A percentile compares a stretch with the other conserved stretches of the same genome.
phyloP scores from a whole-genome alignment of 371 early-diverging fungal genomes.

The Coemansia linderi region DNA sequence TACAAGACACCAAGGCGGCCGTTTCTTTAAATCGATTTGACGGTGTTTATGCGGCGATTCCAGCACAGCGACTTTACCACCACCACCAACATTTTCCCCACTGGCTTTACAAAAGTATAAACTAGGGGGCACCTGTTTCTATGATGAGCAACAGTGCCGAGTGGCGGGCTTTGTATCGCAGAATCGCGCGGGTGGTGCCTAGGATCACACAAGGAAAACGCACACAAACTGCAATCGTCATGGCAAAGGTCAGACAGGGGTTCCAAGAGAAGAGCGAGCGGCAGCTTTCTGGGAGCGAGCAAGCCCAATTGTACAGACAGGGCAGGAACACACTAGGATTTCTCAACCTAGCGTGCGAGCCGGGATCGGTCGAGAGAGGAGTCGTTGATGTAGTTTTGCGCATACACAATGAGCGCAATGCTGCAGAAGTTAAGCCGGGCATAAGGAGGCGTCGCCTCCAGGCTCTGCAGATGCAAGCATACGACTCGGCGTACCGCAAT shows the following conservation, averaged over 20 bases:
- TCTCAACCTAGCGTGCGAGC: conserved; percentile 47
- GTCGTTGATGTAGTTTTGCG: conserved; percentile 18
- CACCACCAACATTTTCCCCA: neutral
- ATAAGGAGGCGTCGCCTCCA: conserved; percentile 13
- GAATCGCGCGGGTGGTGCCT: conserved; percentile 35
- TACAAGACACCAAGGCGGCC: neutral
- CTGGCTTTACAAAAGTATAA: neutral
- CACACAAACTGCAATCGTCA: neutral
- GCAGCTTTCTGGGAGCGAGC: conserved; percentile 4
- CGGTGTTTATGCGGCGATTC: neutral
- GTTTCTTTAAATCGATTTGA: neutral
- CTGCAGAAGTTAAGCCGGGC: conserved; percentile 21
- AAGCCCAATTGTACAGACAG: conserved; percentile 12
- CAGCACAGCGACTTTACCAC: neutral
- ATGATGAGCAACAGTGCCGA: conserved; percentile 9
- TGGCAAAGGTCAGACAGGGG: conserved; percentile 32
- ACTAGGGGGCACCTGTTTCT: neutral
- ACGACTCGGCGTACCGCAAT: conserved; percentile 6
- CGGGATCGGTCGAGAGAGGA: conserved; percentile 37
- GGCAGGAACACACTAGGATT: conserved; percentile 39
- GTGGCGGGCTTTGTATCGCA: conserved; percentile 34
- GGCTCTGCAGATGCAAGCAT: conserved; percentile 10
- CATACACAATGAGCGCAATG: conserved; percentile 13
- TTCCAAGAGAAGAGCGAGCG: conserved; percentile 14
- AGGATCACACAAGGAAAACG: conserved; percentile 19